Percentiles rank a stretch among this genome's conserved stretches.
These are phyloP conservation scores for Gryganskiella cystojenkinii DNA, from an alignment of 192 early-diverging fungal genomes.

Conservation along the genomic window DNA sequence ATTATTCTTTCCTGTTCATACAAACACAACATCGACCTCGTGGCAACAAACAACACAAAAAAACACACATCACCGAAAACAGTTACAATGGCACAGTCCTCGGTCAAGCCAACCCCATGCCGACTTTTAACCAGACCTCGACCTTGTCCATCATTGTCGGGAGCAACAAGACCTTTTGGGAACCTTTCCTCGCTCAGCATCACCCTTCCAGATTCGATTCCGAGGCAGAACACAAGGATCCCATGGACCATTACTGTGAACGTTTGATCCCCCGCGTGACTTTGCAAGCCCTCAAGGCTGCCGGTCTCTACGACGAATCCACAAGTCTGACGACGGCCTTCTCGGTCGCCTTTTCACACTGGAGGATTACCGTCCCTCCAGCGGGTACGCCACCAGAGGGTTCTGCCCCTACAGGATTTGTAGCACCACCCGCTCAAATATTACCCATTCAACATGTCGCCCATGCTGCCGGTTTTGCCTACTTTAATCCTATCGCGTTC, in stretches of 20 bases:
- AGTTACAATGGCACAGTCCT: constrained; percentile 42
- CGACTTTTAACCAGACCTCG: constrained; percentile 43
- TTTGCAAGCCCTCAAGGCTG: constrained; percentile 38
- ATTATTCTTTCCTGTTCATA: not conserved
- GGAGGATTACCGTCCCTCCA: constrained; percentile 32
- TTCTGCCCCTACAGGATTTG: constrained; percentile 46
- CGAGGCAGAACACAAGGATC: constrained; percentile 35
- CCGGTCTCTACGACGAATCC: constrained; percentile 24
- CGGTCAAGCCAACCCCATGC: constrained; percentile 41
- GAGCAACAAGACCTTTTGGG: constrained; percentile 41
- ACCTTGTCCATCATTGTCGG: constrained; percentile 45
- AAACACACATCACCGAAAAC: not conserved
- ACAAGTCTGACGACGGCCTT: constrained; percentile 27
- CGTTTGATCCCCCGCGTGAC: constrained; percentile 39
- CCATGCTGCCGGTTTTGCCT: constrained; percentile 45
- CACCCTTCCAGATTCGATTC: constrained; percentile 26
- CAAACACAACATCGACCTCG: too few relatives aligned
- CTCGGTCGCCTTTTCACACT: constrained; percentile 47
- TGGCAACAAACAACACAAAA: not conserved
- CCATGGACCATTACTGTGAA: constrained; percentile 52
- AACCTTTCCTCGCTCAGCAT: constrained; percentile 41
- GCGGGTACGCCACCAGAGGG: constrained; percentile 43
- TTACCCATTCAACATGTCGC: constrained; percentile 46
- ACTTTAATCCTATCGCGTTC: constrained; percentile 42
- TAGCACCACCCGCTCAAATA: constrained; percentile 20